Percentiles rank a stretch among this genome's conserved stretches.
phyloP scores from a whole-genome alignment of 306 rosid species.

The Acmispon strigosus region DNA sequence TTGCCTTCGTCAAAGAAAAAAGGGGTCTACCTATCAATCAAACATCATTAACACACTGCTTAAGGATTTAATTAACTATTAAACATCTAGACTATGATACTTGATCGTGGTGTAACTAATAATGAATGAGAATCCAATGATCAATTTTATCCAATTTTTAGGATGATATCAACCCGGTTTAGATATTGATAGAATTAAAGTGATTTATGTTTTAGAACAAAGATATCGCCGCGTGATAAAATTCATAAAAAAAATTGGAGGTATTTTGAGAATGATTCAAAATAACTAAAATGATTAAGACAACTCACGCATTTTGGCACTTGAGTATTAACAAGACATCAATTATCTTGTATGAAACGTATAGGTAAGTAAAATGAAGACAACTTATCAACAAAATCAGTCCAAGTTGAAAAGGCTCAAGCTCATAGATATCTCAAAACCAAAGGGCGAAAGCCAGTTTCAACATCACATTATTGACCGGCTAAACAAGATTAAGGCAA shows the following conservation, averaged over 20 bases:
- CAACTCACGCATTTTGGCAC: neutral
- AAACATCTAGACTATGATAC: neutral
- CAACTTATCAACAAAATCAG: neutral
- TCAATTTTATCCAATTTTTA: neutral
- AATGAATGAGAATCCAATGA: neutral
- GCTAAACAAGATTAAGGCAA: slow-evolving; percentile 13
- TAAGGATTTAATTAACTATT: neutral
- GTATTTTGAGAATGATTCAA: neutral
- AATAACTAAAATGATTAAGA: neutral
- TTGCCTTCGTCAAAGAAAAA: no score
- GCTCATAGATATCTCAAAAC: slow-evolving; percentile 1
- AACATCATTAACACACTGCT: no score
- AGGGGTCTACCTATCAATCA: no score
- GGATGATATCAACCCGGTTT: neutral
- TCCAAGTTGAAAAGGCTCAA: slow-evolving; percentile 7
- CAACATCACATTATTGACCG: slow-evolving; percentile 18
- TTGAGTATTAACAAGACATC: neutral
- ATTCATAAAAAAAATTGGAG: neutral
- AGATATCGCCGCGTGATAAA: neutral
- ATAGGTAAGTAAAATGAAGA: neutral
- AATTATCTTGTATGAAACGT: neutral
- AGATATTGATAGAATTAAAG: neutral
- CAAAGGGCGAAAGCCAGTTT: slow-evolving; percentile 21
- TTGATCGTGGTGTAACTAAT: neutral
- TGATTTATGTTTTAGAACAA: neutral